A percentile compares a stretch with the other conserved stretches of the same genome.
phyloP scores from a whole-genome alignment of 192 early-diverging fungal species.

The Linnemannia hyalina region DNA sequence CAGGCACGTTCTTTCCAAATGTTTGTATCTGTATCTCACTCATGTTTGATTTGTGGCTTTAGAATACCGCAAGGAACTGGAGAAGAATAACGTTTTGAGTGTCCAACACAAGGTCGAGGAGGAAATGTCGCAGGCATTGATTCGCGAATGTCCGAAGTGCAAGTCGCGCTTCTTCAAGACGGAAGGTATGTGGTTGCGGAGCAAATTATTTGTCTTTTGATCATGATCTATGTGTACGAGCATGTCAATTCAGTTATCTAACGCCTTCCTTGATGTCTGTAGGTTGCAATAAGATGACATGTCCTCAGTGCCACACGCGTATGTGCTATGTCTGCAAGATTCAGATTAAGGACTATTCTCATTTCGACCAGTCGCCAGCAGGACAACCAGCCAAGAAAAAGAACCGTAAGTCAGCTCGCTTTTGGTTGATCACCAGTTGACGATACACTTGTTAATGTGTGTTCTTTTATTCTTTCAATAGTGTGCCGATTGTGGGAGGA shows the following conservation, averaged over 20 bases:
- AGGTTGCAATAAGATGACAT: slow-evolving; percentile 74
- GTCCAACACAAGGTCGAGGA: slow-evolving; percentile 67
- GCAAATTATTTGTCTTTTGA: not conserved
- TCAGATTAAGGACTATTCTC: slow-evolving; percentile 66
- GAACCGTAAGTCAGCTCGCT: slow-evolving; percentile 15
- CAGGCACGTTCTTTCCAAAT: not conserved
- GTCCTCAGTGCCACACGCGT: slow-evolving; percentile 53
- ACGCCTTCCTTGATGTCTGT: slow-evolving; percentile 8
- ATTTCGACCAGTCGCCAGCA: slow-evolving; percentile 60
- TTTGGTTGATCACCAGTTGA: not conserved
- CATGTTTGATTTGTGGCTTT: not conserved
- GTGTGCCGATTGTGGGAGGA: slow-evolving; percentile 67
- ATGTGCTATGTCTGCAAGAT: slow-evolving; percentile 65
- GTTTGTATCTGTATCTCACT: not conserved
- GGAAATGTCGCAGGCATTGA: slow-evolving; percentile 67
- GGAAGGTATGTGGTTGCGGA: slow-evolving; percentile 22
- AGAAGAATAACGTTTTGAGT: slow-evolving; percentile 49
- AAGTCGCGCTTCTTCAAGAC: slow-evolving; percentile 59
- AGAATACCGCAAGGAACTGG: slow-evolving; percentile 58
- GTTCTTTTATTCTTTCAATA: not conserved
- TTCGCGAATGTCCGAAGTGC: slow-evolving; percentile 69
- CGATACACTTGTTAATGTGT: not conserved
- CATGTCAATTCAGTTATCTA: not conserved
- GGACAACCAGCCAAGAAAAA: not conserved
- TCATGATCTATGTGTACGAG: not conserved